A percentile compares a stretch with the other conserved stretches of the same genome.
Evolutionary conservation across 2,329 filamentous ascomycete genomes (phyloP).

Genomic region (Fusarium graminum): DNA sequence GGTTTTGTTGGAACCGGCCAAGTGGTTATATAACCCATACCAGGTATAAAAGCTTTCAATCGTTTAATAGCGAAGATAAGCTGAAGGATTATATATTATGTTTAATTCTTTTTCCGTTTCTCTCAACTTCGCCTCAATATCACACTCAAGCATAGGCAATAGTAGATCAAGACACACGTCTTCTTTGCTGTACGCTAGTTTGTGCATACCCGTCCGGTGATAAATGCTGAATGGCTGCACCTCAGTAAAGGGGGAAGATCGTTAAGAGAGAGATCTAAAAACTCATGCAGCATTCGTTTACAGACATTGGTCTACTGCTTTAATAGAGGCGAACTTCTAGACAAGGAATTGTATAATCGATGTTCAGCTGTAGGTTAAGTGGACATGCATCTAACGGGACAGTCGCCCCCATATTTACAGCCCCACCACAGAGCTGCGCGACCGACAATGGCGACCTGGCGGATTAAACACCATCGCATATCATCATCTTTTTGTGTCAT

Average conservation of each 20-base stretch:
- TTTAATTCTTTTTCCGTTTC: neutral
- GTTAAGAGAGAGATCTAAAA: neutral
- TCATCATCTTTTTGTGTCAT: slow-evolving; percentile 35
- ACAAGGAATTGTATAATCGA: neutral
- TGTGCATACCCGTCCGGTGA: neutral
- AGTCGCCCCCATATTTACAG: slow-evolving; percentile 48
- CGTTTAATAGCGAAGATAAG: neutral
- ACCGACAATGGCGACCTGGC: slow-evolving; percentile 22
- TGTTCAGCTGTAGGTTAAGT: slow-evolving; percentile 4
- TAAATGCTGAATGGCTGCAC: neutral
- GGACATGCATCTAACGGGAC: slow-evolving; percentile 49
- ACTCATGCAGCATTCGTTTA: neutral
- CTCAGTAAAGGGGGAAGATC: neutral
- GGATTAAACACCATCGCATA: slow-evolving; percentile 28
- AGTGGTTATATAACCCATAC: slow-evolving; percentile 66
- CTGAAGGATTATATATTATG: neutral
- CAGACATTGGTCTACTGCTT: neutral
- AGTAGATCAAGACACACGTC: slow-evolving; percentile 14
- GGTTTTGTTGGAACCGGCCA: slow-evolving; percentile 69
- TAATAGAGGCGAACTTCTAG: neutral
- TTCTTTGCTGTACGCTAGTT: neutral
- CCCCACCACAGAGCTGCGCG: slow-evolving; percentile 45
- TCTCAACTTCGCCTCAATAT: neutral
- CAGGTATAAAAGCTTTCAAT: slow-evolving; percentile 24
- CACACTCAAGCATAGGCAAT: neutral